Conservation (phyloP, 2,329 filamentous ascomycete genomes). For the Hirsutella thompsonii region DNA sequence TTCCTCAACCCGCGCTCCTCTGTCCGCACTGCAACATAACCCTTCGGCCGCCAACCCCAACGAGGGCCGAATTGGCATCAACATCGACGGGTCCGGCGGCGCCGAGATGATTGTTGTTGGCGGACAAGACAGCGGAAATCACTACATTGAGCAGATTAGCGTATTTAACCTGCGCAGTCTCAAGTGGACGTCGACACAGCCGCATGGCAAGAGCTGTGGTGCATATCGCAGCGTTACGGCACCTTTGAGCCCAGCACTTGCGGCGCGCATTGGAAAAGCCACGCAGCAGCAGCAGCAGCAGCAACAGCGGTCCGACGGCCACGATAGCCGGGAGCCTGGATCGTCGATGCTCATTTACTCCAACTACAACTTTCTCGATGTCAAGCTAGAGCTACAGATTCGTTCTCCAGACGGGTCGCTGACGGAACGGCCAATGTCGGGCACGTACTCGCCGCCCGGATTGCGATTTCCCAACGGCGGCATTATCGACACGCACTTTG, state of each 20-base stretch:
- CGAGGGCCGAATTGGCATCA: conserved; percentile 76
- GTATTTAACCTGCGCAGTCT: conserved; percentile 93
- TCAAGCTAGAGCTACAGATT: conserved; percentile 89
- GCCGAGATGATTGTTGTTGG: conserved; percentile 97
- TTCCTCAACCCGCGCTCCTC: conserved; percentile 67
- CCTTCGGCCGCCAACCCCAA: conserved; percentile 72
- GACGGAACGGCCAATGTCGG: conserved; percentile 79
- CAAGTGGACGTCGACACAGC: conserved; percentile 87
- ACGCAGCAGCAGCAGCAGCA: conserved; percentile 27
- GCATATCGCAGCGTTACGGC: conserved; percentile 93
- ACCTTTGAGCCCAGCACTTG: conserved; percentile 56
- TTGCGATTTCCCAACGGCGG: conserved; percentile 92
- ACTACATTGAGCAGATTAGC: conserved; percentile 97
- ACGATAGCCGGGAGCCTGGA: conserved; percentile 41
- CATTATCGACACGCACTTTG: conserved; percentile 89
- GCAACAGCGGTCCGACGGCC: conserved; percentile 30
- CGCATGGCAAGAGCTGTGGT: conserved; percentile 82
- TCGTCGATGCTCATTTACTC: conserved; percentile 92
- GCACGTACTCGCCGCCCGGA: conserved; percentile 76
- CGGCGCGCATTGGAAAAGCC: conserved; percentile 53
- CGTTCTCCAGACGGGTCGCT: conserved; percentile 72
- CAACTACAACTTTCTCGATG: conserved; percentile 97
- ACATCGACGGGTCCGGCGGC: conserved; percentile 80
- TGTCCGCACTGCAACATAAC: conserved; percentile 84
- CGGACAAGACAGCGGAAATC: conserved; percentile 92